These are phyloP conservation scores for Uronychia setigera DNA, from an alignment of 73 alveolate species.

Conservation along the genomic window DNA sequence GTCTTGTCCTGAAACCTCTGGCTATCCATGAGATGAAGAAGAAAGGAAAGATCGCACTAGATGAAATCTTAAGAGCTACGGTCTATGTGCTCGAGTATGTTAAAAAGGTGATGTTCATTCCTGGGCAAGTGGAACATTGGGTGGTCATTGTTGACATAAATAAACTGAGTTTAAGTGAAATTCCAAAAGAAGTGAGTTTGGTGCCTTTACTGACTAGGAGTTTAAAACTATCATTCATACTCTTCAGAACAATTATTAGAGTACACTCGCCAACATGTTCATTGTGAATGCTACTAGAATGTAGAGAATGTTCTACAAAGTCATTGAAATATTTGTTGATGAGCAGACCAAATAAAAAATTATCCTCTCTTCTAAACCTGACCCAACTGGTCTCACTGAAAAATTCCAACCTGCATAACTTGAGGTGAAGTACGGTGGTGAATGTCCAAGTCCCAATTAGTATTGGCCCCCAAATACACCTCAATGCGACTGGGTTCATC, in stretches of 20 bases:
- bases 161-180: conserved; percentile 15
- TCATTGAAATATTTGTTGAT: conserved; percentile 5
- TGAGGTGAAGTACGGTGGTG: conserved; percentile 4
- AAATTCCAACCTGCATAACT: background rate
- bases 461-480: conserved; percentile 20
- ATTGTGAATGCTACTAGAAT: conserved; percentile 6
- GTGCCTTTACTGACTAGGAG: background rate
- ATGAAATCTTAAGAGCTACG: conserved; percentile 13
- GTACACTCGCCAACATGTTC: background rate
- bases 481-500: background rate
- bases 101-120: conserved; percentile 62
- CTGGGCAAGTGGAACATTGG: conserved; percentile 80
- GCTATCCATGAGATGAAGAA: conserved; percentile 5
- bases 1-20: conserved; percentile 30
- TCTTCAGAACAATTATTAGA: background rate
- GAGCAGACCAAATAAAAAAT: conserved; percentile 11
- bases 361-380: background rate
- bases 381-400: background rate
- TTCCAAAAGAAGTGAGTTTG: background rate
- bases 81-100: conserved; percentile 52
- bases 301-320: background rate
- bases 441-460: background rate
- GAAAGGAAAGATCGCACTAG: background rate
- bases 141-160: conserved; percentile 55
- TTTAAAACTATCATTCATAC: background rate